Conservation (phyloP, 371 early-diverging fungal species). For the Apophysomyces trapeziformis region DNA sequence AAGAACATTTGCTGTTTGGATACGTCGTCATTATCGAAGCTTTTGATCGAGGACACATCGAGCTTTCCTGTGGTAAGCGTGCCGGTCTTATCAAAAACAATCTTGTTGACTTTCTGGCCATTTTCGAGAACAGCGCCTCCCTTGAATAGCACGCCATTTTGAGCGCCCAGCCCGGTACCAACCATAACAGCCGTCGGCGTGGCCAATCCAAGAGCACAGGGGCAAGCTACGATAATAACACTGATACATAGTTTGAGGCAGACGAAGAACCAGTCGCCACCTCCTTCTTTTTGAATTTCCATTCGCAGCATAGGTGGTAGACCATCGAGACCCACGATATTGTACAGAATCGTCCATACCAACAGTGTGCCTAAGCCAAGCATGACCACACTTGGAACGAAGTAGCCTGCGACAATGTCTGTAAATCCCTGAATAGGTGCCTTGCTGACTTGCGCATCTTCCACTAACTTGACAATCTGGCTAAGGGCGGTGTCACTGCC, state of each 20-base stretch:
- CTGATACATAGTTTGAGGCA: conserved; percentile 90
- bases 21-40: conserved; percentile 17
- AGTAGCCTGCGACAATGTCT: conserved; percentile 83
- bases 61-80: conserved; percentile 90
- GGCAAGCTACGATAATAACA: conserved; percentile 96
- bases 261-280: conserved; percentile 76
- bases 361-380: conserved; percentile 77
- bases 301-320: conserved; percentile 62
- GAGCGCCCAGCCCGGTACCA: conserved; percentile 95
- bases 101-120: conserved; percentile 78
- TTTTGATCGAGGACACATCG: conserved; percentile 61
- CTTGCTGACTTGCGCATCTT: conserved; percentile 84
- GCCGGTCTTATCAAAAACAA: conserved; percentile 98
- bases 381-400: conserved; percentile 87
- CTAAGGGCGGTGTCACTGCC: conserved; percentile 83
- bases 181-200: conserved; percentile 99
- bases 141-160: conserved; percentile 89
- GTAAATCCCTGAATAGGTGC: conserved; percentile 89
- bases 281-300: conserved; percentile 54
- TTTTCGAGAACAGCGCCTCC: conserved; percentile 84
- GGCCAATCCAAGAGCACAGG: conserved; percentile 95
- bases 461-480: conserved; percentile 90
- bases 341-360: conserved; percentile 75
- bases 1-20: conserved; percentile 25
- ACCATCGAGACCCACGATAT: conserved; percentile 40